Evolutionary conservation across 345 rosid genomes (phyloP).

Genomic region (Rhodomyrtus tomentosa): DNA sequence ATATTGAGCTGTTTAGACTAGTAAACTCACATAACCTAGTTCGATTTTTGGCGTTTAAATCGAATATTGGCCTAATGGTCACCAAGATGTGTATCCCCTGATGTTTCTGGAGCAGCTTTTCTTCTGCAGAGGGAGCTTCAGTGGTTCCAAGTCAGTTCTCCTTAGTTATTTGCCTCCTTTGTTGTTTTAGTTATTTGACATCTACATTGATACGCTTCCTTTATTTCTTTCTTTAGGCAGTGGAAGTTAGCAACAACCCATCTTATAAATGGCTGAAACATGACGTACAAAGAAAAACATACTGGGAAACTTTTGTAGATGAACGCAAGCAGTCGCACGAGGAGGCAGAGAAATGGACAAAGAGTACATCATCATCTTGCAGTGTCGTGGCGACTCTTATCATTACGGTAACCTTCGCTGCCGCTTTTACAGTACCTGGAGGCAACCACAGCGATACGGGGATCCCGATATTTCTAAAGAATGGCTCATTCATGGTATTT

Average conservation of each 20-base stretch:
- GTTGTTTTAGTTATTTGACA: background rate
- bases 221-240: rapidly evolving
- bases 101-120: background rate
- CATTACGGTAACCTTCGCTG: background rate
- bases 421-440: background rate
- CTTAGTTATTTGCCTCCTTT: background rate
- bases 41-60: rapidly evolving
- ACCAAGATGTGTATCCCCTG: background rate
- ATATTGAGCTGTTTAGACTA: background rate
- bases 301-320: background rate
- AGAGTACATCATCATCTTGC: background rate
- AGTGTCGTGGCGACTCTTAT: background rate
- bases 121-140: background rate
- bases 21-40: rapidly evolving
- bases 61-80: background rate
- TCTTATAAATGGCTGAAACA: background rate
- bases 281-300: rapidly evolving
- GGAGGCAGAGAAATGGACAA: background rate
- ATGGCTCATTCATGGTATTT: background rate
- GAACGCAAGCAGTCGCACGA: background rate
- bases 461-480: background rate
- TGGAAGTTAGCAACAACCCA: rapidly evolving
- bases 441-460: background rate
- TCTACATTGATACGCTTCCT: background rate
- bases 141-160: background rate